Evolutionary conservation across 2,329 filamentous ascomycete genomes (phyloP).

Genomic region (Alternaria infectoria): DNA sequence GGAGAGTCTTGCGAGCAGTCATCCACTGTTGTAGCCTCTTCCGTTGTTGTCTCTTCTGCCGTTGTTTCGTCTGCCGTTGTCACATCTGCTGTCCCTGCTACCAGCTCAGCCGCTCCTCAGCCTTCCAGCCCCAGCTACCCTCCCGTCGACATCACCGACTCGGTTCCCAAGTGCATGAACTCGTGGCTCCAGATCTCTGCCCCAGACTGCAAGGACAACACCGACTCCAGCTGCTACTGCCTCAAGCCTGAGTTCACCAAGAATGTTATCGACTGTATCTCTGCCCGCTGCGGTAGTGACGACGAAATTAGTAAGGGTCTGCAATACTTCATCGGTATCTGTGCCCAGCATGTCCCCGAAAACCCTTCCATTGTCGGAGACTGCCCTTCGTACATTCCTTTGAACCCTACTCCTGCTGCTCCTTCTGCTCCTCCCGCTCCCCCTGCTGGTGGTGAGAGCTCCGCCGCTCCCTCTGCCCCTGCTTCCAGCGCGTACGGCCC

Average conservation of each 20-base stretch:
- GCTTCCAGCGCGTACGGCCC: slow-evolving; percentile 7
- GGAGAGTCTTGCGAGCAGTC: slow-evolving; percentile 24
- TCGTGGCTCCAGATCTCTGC: slow-evolving; percentile 77
- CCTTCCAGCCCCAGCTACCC: slow-evolving; percentile 32
- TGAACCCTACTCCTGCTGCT: slow-evolving; percentile 37
- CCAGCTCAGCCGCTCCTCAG: slow-evolving; percentile 17
- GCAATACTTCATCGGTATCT: slow-evolving; percentile 89
- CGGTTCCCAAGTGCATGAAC: slow-evolving; percentile 89
- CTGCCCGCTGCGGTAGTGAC: slow-evolving; percentile 70
- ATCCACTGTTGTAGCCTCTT: slow-evolving; percentile 9
- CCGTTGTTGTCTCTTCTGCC: slow-evolving; percentile 1
- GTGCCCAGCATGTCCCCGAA: slow-evolving; percentile 71
- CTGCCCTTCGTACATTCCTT: slow-evolving; percentile 66
- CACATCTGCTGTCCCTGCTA: slow-evolving; percentile 10
- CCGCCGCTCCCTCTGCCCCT: slow-evolving; percentile 3
- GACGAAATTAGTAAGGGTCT: slow-evolving; percentile 73
- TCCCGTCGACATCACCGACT: slow-evolving; percentile 60
- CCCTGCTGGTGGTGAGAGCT: slow-evolving; percentile 7
- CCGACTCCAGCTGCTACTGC: slow-evolving; percentile 86
- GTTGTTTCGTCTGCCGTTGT: not conserved
- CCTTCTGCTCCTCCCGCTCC: slow-evolving; percentile 14
- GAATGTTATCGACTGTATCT: slow-evolving; percentile 81
- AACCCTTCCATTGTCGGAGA: slow-evolving; percentile 89
- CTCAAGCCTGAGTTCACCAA: slow-evolving; percentile 75
- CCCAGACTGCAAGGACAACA: slow-evolving; percentile 78